Evolutionary conservation across 345 rosid species (phyloP).

Genomic region (Sisymbrium altissimum): DNA sequence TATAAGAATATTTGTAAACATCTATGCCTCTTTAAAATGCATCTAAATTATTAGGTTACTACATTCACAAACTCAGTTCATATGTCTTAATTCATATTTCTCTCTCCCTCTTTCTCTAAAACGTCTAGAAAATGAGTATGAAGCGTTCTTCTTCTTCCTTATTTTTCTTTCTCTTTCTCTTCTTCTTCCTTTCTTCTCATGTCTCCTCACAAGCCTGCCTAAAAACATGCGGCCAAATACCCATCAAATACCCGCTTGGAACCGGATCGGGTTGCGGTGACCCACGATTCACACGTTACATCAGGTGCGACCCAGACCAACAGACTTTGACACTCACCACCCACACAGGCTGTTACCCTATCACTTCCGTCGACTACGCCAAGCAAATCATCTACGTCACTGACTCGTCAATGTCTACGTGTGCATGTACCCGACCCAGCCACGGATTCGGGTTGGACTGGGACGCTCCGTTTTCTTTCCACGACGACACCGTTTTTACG

Average conservation of each 20-base stretch:
- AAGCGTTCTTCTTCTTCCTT: conserved; percentile 3
- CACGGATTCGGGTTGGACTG: conserved; percentile 82
- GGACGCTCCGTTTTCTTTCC: conserved; percentile 86
- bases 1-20: conserved; percentile 1
- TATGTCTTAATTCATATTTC: not conserved
- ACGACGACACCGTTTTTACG: conserved; percentile 68
- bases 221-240: conserved; percentile 55
- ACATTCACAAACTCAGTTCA: conserved; percentile 4
- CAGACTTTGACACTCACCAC: conserved; percentile 61
- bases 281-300: conserved; percentile 65
- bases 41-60: conserved; percentile 7
- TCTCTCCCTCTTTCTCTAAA: not conserved
- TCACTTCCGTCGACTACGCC: conserved; percentile 63
- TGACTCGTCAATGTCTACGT: conserved; percentile 86
- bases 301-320: conserved; percentile 48
- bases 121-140: conserved; percentile 8
- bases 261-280: conserved; percentile 86
- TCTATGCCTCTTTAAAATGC: not conserved
- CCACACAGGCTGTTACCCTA: conserved; percentile 74
- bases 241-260: conserved; percentile 73
- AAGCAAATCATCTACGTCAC: conserved; percentile 59
- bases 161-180: not conserved
- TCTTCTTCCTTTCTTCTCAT: conserved; percentile 29
- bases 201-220: conserved; percentile 63
- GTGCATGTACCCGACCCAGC: conserved; percentile 74